Evolutionary conservation across 2,329 filamentous ascomycete genomes (phyloP).

Genomic region (Stagonosporopsis chrysanthemi): DNA sequence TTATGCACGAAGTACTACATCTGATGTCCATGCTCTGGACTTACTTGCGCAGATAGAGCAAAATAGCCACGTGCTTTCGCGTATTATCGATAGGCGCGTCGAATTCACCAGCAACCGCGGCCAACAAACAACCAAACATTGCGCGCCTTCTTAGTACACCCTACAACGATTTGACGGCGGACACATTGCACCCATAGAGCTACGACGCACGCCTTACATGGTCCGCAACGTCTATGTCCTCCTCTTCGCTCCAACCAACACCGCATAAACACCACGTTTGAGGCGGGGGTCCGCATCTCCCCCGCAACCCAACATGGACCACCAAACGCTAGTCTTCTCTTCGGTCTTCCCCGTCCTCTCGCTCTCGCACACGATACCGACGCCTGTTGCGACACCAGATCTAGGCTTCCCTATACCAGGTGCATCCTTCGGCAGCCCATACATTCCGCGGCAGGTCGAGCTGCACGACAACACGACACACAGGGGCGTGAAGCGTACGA

Average conservation of each 20-base stretch:
- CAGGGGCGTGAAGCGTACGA: slow-evolving; percentile 45
- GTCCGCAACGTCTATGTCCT: not conserved
- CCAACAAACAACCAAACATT: slow-evolving; percentile 11
- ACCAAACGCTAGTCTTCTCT: slow-evolving; percentile 49
- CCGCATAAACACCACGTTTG: slow-evolving; percentile 19
- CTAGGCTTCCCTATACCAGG: slow-evolving; percentile 52
- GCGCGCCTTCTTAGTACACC: not conserved
- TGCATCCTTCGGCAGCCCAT: slow-evolving; percentile 51
- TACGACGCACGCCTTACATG: not conserved
- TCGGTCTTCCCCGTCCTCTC: slow-evolving; percentile 56
- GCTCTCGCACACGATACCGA: slow-evolving; percentile 53
- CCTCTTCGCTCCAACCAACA: not conserved
- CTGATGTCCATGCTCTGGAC: too few species aligned
- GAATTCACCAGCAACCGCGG: slow-evolving; percentile 13
- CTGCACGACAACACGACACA: slow-evolving; percentile 48
- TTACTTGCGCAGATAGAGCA: not conserved
- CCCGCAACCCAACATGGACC: slow-evolving; percentile 38
- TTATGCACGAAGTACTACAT: not conserved
- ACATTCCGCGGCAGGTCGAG: slow-evolving; percentile 34
- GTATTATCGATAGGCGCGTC: slow-evolving; percentile 17
- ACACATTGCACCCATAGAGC: not conserved
- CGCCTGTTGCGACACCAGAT: slow-evolving; percentile 54
- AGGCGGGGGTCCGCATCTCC: slow-evolving; percentile 30
- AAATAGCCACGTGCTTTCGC: slow-evolving; percentile 15
- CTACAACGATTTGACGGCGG: not conserved